A percentile compares a stretch with the other conserved stretches of the same genome.
Evolutionary conservation across 805 yeast species (phyloP).

Genomic region (Nakazawaea ernobii): DNA sequence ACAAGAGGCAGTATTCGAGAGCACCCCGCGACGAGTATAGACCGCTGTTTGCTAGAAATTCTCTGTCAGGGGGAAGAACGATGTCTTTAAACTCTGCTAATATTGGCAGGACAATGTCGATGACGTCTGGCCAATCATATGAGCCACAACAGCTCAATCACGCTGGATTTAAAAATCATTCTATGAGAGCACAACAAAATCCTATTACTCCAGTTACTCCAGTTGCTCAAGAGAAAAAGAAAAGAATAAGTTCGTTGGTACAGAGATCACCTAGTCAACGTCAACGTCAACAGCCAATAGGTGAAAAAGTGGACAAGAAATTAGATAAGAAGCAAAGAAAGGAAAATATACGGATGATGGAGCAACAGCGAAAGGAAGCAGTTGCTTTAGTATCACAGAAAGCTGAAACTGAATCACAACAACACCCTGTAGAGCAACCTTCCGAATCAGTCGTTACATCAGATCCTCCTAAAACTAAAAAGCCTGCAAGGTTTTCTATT

Average conservation of each 20-base stretch:
- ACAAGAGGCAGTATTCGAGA: slow-evolving; percentile 1
- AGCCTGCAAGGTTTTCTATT: slow-evolving; percentile 2
- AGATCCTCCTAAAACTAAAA: background rate
- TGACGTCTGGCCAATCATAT: slow-evolving; percentile 5
- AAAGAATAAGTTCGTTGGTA: slow-evolving; percentile 10
- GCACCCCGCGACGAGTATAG: background rate
- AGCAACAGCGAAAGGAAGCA: slow-evolving; percentile 20
- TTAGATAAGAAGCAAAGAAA: slow-evolving; percentile 19
- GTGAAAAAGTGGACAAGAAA: slow-evolving; percentile 17
- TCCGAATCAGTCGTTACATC: background rate
- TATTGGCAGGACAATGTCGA: slow-evolving; percentile 11
- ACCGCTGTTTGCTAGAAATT: background rate
- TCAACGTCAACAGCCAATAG: background rate
- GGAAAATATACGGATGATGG: slow-evolving; percentile 17
- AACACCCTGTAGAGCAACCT: slow-evolving; percentile 3
- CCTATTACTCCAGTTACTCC: slow-evolving; percentile 11
- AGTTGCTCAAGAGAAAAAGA: slow-evolving; percentile 11
- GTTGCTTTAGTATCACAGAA: slow-evolving; percentile 13
- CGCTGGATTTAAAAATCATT: slow-evolving; percentile 23
- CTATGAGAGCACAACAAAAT: slow-evolving; percentile 20
- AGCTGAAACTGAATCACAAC: background rate
- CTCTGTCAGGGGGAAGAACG: slow-evolving; percentile 9
- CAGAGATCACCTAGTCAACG: background rate
- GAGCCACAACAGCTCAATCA: slow-evolving; percentile 11
- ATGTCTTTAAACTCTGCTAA: slow-evolving; percentile 9